Evolutionary conservation across 176 grass and related monocot species (phyloP), one percentile per base, ranked within the genome.

Genomic region (Thinopyrum elongatum): DNA sequence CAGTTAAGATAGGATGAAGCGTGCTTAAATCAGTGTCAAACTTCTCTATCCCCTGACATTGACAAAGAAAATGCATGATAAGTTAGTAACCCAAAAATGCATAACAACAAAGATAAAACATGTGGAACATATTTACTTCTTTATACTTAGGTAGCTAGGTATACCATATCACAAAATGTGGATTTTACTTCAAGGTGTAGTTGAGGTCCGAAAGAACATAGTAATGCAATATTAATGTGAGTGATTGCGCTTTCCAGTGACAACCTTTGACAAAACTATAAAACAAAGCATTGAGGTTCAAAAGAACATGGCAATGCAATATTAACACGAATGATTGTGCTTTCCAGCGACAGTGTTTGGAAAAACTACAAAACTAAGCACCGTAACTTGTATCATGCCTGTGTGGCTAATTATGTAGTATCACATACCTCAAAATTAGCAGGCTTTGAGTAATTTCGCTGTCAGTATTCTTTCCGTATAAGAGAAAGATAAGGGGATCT

Each of bases 1-100:
- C 95, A 30, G 93, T 94, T 78, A 98, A 78, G 87, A 98, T 79
- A 36, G 93, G 95, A 94, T 98, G 95, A 29, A 98, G 91, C 13
- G 70, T 93, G 57, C 25, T 89, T 75, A 88, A 74, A 92, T 98
- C 95, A 28, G 87, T 66, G 53, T 92, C 91, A 70, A 98, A 92
- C 22, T 78, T 95, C 64, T 98, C 88, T 13, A 95, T 83, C 39
- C 87, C 91, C 95, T 97, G 64, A 10, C 53, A 83, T 30, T 76
- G 0, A 87, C 13, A n/a, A 28, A 71, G 14, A 67, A 74, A 42
- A 85, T 55, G 53, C 39, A 51, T 19, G 39, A 9, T 42, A 79
- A 79, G 51, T 55, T 55, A 55, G 51, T 55, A 55, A 55, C 15
- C 51, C 51, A 53, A 51, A 49, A 51, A 49, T 72, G 7, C 23